Conservation (phyloP, 495 filamentous ascomycete species). For the Talaromyces thailandensis region DNA sequence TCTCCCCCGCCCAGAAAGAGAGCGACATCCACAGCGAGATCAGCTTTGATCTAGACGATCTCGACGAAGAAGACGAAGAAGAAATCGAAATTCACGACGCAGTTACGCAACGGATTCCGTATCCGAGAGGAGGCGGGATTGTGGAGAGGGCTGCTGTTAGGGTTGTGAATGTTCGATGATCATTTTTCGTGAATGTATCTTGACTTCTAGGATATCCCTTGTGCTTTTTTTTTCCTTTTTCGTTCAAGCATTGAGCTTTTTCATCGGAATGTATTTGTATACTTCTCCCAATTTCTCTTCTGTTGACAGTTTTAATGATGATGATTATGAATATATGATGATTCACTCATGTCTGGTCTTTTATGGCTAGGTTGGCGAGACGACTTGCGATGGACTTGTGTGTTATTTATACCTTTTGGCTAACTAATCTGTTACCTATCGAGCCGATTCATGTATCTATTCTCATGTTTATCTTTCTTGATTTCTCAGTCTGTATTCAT, state of each 20-base stretch:
- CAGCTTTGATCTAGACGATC: neutral
- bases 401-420: neutral
- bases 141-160: slow-evolving; percentile 5
- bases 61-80: neutral
- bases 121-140: slow-evolving; percentile 2
- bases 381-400: neutral
- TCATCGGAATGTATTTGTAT: too few relatives aligned
- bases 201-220: neutral
- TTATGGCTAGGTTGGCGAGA: too few relatives aligned
- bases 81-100: slow-evolving; percentile 6
- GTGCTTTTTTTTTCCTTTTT: neutral
- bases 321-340: neutral
- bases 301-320: neutral
- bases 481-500: neutral
- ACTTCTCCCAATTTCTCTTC: neutral
- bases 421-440: neutral
- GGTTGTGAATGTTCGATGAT: slow-evolving; percentile 2
- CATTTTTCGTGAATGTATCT: neutral
- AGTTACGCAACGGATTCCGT: neutral
- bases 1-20: neutral
- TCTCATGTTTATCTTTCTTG: neutral
- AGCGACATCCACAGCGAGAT: neutral
- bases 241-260: neutral
- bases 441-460: neutral
- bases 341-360: too few relatives aligned